A percentile compares a stretch with the other conserved stretches of the same genome.
Conservation (phyloP, 2,329 filamentous ascomycete genomes). For the Fusarium sp. region DNA sequence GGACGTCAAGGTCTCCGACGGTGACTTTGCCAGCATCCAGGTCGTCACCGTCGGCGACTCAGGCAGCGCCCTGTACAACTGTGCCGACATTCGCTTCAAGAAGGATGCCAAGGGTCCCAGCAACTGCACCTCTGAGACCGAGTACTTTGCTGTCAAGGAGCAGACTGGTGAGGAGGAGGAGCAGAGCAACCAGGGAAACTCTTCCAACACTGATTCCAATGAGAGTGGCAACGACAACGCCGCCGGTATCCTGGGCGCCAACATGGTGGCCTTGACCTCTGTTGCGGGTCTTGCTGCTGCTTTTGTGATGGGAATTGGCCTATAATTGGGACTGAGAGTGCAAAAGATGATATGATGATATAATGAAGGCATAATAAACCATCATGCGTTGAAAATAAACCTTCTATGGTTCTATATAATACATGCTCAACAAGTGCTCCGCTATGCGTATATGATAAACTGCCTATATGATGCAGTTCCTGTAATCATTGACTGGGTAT, state of each 20-base stretch:
- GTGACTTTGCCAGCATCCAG: constrained; percentile 75
- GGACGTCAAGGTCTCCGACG: constrained; percentile 64
- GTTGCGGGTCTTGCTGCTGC: constrained; percentile 53
- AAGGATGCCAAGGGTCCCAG: constrained; percentile 59
- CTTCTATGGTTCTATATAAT: constrained; percentile 29
- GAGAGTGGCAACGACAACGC: constrained; percentile 32
- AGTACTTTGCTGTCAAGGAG: constrained; percentile 55
- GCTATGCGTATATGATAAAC: neutral
- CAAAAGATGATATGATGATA: constrained; percentile 7
- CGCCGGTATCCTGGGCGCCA: constrained; percentile 38
- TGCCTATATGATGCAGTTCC: constrained; percentile 4
- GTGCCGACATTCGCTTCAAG: constrained; percentile 79
- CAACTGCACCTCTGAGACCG: constrained; percentile 53
- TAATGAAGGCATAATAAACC: constrained; percentile 13
- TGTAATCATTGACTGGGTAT: constrained; percentile 33
- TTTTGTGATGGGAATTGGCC: constrained; percentile 53
- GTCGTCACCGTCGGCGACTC: constrained; percentile 72
- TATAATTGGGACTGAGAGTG: constrained; percentile 41
- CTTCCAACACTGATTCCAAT: constrained; percentile 30
- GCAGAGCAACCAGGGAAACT: constrained; percentile 21
- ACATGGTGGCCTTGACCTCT: constrained; percentile 48
- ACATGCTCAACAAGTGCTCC: constrained; percentile 15
- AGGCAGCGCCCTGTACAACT: constrained; percentile 76
- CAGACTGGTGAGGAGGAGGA: constrained; percentile 39
- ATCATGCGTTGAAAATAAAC: constrained; percentile 9